Conservation (phyloP, 305 asterid species). For the Fraxinus floribunda region DNA sequence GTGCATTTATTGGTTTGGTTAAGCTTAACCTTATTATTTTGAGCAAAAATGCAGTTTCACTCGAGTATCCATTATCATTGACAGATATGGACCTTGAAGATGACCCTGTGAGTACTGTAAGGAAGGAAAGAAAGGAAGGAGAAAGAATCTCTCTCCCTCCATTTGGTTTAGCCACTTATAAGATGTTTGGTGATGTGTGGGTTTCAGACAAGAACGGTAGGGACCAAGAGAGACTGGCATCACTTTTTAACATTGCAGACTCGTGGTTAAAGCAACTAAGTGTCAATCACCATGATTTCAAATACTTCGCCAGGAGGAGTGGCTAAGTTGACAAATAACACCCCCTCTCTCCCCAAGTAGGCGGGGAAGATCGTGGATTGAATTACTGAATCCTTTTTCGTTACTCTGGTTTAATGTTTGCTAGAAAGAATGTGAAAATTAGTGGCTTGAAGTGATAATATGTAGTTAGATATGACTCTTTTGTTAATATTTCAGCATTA, state of each 20-base stretch:
- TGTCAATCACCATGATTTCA: constrained; percentile 93
- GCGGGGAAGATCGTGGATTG: constrained; percentile 21
- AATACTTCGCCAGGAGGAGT: constrained; percentile 73
- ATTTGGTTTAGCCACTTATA: constrained; percentile 82
- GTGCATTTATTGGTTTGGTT: not conserved
- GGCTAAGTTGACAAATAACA: constrained; percentile 30
- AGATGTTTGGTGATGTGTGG: constrained; percentile 95
- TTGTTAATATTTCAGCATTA: not conserved
- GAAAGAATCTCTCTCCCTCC: constrained; percentile 67
- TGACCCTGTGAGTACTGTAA: constrained; percentile 34
- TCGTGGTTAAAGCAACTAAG: constrained; percentile 93
- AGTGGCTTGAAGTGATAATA: constrained; percentile 20
- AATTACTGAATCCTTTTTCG: not conserved
- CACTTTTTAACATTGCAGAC: constrained; percentile 76
- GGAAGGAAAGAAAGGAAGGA: constrained; percentile 48
- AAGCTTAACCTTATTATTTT: not conserved
- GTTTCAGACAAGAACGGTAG: constrained; percentile 54
- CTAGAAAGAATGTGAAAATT: constrained; percentile 7
- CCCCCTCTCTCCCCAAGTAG: constrained; percentile 13
- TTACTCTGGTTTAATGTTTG: constrained; percentile 12
- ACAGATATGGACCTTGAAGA: constrained; percentile 61
- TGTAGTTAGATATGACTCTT: not conserved
- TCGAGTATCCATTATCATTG: not conserved
- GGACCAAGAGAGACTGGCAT: constrained; percentile 66
- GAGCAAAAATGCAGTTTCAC: not conserved